Evolutionary conservation across 352 stramenopile genomes (phyloP).

Genomic region (Globisporangium echinulatum): DNA sequence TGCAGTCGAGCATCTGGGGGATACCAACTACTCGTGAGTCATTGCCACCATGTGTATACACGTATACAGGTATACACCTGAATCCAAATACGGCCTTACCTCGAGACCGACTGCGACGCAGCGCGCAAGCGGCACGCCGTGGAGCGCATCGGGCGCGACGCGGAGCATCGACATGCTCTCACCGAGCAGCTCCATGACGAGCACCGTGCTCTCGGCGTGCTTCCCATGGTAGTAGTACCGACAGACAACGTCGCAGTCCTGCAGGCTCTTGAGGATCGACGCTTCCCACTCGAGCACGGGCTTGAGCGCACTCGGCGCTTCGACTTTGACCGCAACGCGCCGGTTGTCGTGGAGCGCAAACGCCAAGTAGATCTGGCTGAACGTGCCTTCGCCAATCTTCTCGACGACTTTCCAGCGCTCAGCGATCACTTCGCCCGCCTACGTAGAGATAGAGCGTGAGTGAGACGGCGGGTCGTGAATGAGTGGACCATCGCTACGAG

Average conservation of each 20-base stretch:
- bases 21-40: not conserved
- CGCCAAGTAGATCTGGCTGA: constrained; percentile 87
- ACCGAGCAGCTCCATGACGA: constrained; percentile 85
- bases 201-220: constrained; percentile 78
- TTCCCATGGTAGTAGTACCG: constrained; percentile 85
- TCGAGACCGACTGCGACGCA: constrained; percentile 70
- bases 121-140: constrained; percentile 66
- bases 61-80: too few species aligned
- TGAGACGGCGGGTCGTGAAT: not conserved
- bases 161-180: constrained; percentile 88
- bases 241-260: constrained; percentile 78
- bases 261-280: constrained; percentile 79
- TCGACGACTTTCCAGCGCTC: constrained; percentile 82
- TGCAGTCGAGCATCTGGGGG: constrained; percentile 75
- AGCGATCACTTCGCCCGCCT: constrained; percentile 79
- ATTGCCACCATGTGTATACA: too few species aligned
- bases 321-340: constrained; percentile 82
- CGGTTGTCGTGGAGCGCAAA: constrained; percentile 67
- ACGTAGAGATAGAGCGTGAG: not conserved
- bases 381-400: constrained; percentile 87
- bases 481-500: not conserved
- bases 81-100: constrained; percentile 5
- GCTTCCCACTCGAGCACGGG: constrained; percentile 87
- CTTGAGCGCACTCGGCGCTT: constrained; percentile 81
- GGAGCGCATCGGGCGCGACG: constrained; percentile 67